phyloP scores from a whole-genome alignment of 192 early-diverging fungal species.

The Coemansia interrupta region DNA sequence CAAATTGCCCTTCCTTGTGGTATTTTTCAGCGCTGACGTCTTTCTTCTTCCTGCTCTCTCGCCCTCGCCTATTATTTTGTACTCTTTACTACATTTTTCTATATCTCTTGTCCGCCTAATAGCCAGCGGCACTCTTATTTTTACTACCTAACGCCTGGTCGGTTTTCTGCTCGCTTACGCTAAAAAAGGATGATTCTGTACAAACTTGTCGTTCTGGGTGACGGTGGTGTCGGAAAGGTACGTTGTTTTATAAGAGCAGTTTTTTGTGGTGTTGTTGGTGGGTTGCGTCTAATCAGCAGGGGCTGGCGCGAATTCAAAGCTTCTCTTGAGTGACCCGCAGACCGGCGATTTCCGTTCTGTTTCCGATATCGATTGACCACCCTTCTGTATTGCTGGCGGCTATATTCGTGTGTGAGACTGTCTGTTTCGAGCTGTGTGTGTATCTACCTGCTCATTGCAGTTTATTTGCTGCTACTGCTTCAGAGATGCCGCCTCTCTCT shows the following conservation, averaged over 20 bases:
- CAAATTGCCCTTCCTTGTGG: not conserved
- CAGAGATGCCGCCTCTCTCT: conserved; percentile 1
- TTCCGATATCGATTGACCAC: too few relatives aligned
- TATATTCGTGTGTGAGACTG: too few relatives aligned
- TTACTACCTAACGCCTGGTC: conserved; percentile 4
- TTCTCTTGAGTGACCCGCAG: too few relatives aligned
- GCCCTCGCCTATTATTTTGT: not conserved
- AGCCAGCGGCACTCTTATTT: not conserved
- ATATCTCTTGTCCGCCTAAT: conserved; percentile 7
- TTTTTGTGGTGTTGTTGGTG: not conserved
- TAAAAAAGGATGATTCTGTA: conserved; percentile 78
- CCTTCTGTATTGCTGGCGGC: too few relatives aligned
- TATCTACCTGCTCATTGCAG: not conserved
- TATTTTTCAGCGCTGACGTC: not conserved
- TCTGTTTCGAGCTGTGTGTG: too few relatives aligned
- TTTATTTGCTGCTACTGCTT: conserved; percentile 3
- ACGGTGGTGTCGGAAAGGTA: conserved; percentile 94
- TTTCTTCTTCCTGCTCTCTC: not conserved
- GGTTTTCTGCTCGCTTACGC: conserved; percentile 7
- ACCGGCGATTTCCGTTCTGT: too few relatives aligned
- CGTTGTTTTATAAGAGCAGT: not conserved
- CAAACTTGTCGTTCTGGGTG: conserved; percentile 91
- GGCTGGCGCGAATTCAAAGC: too few relatives aligned
- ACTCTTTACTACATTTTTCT: conserved; percentile 6
- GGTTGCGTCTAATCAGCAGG: too few relatives aligned